A percentile compares a stretch with the other conserved stretches of the same genome.
Evolutionary conservation across 352 stramenopile genomes (phyloP).

Genomic region (Halophytophthora batemanensis): DNA sequence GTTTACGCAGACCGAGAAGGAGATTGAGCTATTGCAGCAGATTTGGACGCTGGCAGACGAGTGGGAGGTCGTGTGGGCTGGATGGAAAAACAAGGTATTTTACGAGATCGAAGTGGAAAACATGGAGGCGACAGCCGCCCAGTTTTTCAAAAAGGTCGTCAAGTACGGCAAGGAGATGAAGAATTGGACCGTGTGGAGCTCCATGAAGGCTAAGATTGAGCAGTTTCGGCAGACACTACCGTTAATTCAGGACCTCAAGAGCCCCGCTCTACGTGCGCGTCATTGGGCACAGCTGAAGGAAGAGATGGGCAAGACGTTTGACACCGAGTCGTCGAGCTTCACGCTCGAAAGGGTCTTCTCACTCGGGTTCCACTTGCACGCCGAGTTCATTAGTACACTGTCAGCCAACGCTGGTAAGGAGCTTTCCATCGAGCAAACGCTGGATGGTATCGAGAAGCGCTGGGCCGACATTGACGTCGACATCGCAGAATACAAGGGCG

Average conservation of each 20-base stretch:
- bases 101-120: constrained; percentile 90
- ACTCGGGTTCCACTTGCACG: constrained; percentile 83
- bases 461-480: constrained; percentile 89
- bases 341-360: constrained; percentile 87
- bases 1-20: constrained; percentile 83
- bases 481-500: constrained; percentile 90
- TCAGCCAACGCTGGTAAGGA: constrained; percentile 91
- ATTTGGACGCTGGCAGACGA: constrained; percentile 90
- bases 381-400: constrained; percentile 90
- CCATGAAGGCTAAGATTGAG: constrained; percentile 93
- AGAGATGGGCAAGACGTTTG: constrained; percentile 84
- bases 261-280: constrained; percentile 77
- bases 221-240: constrained; percentile 91
- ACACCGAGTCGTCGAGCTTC: constrained; percentile 70
- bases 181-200: constrained; percentile 87
- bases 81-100: constrained; percentile 92
- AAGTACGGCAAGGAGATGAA: constrained; percentile 94
- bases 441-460: constrained; percentile 86
- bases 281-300: constrained; percentile 90
- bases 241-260: constrained; percentile 93
- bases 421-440: constrained; percentile 88
- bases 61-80: constrained; percentile 88
- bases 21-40: constrained; percentile 87
- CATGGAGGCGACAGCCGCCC: constrained; percentile 86
- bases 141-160: constrained; percentile 92